Evolutionary conservation across 176 grass and related monocot species (phyloP).

Genomic region (Eragrostis nindensis): DNA sequence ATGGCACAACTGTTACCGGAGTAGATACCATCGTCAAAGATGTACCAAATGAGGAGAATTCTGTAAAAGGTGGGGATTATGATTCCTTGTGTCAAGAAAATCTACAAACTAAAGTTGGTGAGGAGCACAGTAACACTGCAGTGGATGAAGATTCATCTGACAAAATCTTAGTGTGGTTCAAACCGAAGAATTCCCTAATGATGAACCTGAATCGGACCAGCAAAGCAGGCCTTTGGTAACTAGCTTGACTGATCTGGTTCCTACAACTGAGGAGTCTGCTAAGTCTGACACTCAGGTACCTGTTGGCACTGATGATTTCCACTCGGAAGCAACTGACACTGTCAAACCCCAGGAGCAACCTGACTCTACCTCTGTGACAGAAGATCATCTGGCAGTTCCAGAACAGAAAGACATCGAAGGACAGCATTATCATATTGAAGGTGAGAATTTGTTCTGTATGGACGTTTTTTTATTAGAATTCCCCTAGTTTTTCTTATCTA

Average conservation of each 20-base stretch:
- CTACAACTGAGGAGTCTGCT: not conserved
- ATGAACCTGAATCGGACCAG: constrained; percentile 14
- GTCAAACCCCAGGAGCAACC: constrained; percentile 30
- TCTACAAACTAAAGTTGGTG: not conserved
- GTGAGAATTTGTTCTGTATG: constrained; percentile 31
- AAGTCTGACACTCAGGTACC: constrained; percentile 20
- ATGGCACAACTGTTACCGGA: constrained; percentile 20
- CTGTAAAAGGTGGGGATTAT: not conserved
- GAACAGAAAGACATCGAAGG: not conserved
- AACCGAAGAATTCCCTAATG: not conserved
- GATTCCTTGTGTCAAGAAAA: constrained; percentile 31
- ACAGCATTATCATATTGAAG: constrained; percentile 18
- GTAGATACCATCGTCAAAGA: constrained; percentile 5
- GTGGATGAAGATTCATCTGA: constrained; percentile 28
- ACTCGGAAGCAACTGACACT: constrained; percentile 1
- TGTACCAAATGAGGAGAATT: constrained; percentile 8
- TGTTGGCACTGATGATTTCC: constrained; percentile 11
- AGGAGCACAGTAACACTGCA: not conserved
- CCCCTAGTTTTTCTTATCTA: not conserved
- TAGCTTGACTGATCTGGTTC: constrained; percentile 25
- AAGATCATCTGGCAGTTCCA: constrained; percentile 23
- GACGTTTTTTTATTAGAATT: not conserved
- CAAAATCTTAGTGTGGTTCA: constrained; percentile 3
- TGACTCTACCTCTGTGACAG: constrained; percentile 34
- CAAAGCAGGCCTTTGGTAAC: constrained; percentile 12